These are phyloP conservation scores for Stentor coeruleus DNA, from an alignment of 73 alveolate species.

Conservation along the genomic window DNA sequence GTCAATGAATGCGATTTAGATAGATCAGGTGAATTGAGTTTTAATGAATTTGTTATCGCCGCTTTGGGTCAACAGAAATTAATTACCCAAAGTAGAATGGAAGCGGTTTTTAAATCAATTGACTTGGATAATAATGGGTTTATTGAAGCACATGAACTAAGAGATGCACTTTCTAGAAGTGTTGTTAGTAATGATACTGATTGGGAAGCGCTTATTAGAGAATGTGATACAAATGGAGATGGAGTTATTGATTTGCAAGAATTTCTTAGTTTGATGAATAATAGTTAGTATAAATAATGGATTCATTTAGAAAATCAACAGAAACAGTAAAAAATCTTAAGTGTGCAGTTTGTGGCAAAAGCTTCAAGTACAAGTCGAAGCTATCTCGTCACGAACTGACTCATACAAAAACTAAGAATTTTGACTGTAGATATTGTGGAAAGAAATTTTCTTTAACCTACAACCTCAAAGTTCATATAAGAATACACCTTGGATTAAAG, in stretches of 20 bases:
- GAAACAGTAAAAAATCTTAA: not conserved
- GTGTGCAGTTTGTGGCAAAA: not conserved
- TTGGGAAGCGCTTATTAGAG: not conserved
- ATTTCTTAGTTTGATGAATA: not conserved
- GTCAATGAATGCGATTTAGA: too few relatives aligned
- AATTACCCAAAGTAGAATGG: too few relatives aligned
- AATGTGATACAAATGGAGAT: not conserved
- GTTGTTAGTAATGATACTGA: too few relatives aligned
- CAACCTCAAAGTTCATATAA: conserved; percentile 79
- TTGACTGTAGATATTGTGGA: conserved; percentile 81
- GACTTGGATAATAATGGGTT: too few relatives aligned
- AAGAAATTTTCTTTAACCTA: conserved; percentile 79
- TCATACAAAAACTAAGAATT: conserved; percentile 62
- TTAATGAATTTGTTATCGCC: too few relatives aligned
- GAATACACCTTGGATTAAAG: conserved; percentile 88
- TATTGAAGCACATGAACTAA: too few relatives aligned
- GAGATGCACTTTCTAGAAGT: too few relatives aligned
- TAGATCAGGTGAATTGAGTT: too few relatives aligned
- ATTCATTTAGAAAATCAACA: not conserved
- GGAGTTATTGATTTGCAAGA: not conserved
- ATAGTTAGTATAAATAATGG: too few relatives aligned
- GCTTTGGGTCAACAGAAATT: too few relatives aligned
- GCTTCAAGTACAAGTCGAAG: not conserved
- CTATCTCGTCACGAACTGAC: not conserved
- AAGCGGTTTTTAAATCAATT: too few relatives aligned